These are phyloP conservation scores for Citrullus amarus DNA, from an alignment of 306 rosid genomes.

Conservation along the genomic window DNA sequence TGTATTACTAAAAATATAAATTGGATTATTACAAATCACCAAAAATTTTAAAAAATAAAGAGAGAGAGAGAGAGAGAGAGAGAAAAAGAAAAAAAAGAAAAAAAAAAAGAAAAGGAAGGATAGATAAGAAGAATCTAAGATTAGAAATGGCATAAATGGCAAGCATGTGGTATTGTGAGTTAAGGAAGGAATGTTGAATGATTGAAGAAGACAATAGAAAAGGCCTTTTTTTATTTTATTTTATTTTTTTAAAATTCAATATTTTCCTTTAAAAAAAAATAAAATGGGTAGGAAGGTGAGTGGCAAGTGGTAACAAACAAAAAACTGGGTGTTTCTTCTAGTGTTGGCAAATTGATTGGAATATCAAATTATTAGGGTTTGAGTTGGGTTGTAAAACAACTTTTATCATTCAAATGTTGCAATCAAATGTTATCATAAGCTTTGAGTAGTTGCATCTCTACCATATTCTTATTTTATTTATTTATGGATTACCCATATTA, in stretches of 20 bases:
- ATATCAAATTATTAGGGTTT: neutral
- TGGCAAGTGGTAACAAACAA: slow-evolving; percentile 2
- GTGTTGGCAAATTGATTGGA: slow-evolving; percentile 8
- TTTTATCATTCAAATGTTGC: slow-evolving; percentile 5
- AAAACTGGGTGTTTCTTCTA: neutral
- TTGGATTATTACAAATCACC: neutral
- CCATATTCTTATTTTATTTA: neutral
- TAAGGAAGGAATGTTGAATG: neutral
- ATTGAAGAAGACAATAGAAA: neutral
- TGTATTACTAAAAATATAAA: neutral
- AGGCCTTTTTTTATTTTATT: neutral
- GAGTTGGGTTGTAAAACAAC: neutral
- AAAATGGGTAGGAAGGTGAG: slow-evolving; percentile 2
- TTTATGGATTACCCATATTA: neutral
- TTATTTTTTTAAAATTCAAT: neutral
- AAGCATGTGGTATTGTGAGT: neutral
- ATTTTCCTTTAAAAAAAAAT: neutral
- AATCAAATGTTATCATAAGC: neutral
- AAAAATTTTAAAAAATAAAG: neutral
- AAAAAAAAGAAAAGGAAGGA: neutral
- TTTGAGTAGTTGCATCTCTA: neutral
- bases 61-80: too few species aligned
- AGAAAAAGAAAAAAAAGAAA: too few species aligned
- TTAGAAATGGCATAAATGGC: neutral
- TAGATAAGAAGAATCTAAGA: neutral